Base-by-base conservation (phyloP, 2,329 filamentous ascomycete genomes). In the Xylariaceae sp. region DNA sequence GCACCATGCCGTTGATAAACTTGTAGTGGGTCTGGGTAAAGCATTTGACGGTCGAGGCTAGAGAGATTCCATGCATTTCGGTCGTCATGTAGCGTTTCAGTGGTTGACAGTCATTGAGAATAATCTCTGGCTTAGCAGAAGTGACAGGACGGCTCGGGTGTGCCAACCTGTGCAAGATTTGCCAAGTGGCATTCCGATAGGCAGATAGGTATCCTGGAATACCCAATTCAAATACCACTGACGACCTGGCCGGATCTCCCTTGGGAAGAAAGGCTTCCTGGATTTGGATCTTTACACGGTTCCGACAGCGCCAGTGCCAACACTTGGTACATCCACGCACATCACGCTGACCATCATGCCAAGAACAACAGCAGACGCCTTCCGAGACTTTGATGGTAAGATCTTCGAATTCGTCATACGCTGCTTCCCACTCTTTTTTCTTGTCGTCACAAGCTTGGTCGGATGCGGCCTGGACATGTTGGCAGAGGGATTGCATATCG, bases 121-220 rank as follows among this genome's bases (percentile, higher is more conserved):
- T 34, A 44, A 69, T 56, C 8, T 47, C 41, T 1, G 65, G 54
- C 1, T 40, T 51, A 31, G 54, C 19, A 8, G 53, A 42, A 4
- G 2, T 44, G 3, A 19, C 37, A 2, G 60, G 60, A 1, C 55
- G 58, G 47, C 56, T 61, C 40, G 65, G 68, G 34, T 67, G 58
- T 2, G 63, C 73, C 8, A 80, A 58, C 2, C 51, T 60, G 2
- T 65, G 63, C 0, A 80, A 27, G 2, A 83, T 72, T 3, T 59
- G 62, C 77, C 78, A 83, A 0, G 78, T 81, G 3, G 72, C 68
- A 52, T 81, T 73, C 9, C 82, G 72, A 63, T 83, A 86, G 0
- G 67, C 65, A 2, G 68, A 67, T 27, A 82, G 74, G 3, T 68
- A 67, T 2, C 60, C 34, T 0, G 81, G 81, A 27, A 72, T 69